A percentile compares a stretch with the other conserved stretches of the same genome.
These are phyloP conservation scores for Tulasnella sp. DNA, from an alignment of 768 basidiomycete genomes.

Conservation along the genomic window DNA sequence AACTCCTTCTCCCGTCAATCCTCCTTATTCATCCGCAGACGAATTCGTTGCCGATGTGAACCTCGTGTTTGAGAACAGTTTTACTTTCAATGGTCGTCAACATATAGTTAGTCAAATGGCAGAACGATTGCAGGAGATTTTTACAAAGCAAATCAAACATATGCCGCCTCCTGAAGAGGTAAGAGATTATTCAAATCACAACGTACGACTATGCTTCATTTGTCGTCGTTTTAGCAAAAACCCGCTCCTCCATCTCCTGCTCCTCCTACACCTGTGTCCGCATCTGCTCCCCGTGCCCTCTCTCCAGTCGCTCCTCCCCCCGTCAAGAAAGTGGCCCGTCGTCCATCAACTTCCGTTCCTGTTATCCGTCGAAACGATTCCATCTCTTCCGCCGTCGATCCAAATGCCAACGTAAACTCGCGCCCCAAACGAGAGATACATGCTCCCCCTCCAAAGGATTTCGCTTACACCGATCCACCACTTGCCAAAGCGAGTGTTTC, in stretches of 20 bases:
- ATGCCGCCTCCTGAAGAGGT: slow-evolving; percentile 70
- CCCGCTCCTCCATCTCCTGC: not conserved
- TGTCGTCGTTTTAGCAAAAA: slow-evolving; percentile 11
- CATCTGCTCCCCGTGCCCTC: slow-evolving; percentile 9
- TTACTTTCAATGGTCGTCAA: slow-evolving; percentile 86
- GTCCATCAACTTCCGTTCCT: slow-evolving; percentile 69
- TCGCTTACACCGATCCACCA: slow-evolving; percentile 59
- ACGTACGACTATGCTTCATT: not conserved
- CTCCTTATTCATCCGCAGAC: slow-evolving; percentile 56
- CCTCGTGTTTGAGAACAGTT: slow-evolving; percentile 75
- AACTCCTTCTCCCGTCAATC: slow-evolving; percentile 48
- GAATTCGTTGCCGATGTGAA: slow-evolving; percentile 80
- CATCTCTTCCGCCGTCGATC: not conserved
- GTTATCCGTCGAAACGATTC: slow-evolving; percentile 58
- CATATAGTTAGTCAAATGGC: slow-evolving; percentile 71
- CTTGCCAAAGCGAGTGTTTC: slow-evolving; percentile 47
- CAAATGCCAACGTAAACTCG: slow-evolving; percentile 17
- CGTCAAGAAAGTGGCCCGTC: slow-evolving; percentile 42
- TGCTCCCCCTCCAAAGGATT: slow-evolving; percentile 84
- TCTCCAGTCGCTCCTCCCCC: slow-evolving; percentile 32
- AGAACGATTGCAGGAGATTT: slow-evolving; percentile 65
- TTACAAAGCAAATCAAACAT: slow-evolving; percentile 79
- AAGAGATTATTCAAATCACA: slow-evolving; percentile 22
- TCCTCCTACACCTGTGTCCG: slow-evolving; percentile 17
- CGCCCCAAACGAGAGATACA: slow-evolving; percentile 99